Evolutionary conservation across 441 rosid genomes (phyloP).

Genomic region (Corymbia citriodora): DNA sequence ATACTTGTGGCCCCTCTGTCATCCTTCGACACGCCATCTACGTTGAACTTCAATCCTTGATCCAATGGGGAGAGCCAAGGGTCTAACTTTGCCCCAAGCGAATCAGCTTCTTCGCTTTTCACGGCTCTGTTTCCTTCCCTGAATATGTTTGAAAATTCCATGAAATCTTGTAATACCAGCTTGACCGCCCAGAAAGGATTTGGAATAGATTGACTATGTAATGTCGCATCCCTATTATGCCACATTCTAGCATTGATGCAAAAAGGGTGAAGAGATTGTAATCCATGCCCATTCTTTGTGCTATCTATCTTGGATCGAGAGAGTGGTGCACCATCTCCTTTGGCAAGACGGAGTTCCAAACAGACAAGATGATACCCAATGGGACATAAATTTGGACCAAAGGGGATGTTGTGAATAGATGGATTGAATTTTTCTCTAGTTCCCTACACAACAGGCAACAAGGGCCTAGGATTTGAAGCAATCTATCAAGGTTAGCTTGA

Average conservation of each 20-base stretch:
- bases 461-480: background rate
- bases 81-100: background rate
- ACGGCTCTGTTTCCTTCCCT: background rate
- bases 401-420: background rate
- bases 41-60: background rate
- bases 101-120: background rate
- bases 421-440: background rate
- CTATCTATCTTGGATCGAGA: background rate
- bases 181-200: background rate
- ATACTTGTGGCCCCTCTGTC: background rate
- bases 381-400: background rate
- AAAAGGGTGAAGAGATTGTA: background rate
- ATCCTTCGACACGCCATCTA: background rate
- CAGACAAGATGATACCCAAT: background rate
- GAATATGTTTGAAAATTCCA: background rate
- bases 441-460: no score
- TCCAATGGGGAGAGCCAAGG: background rate
- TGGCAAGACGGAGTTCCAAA: rapidly evolving
- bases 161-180: background rate
- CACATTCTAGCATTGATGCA: background rate
- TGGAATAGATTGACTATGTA: background rate
- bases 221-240: background rate
- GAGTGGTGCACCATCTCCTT: background rate
- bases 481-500: background rate
- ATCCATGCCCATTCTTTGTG: background rate